These are phyloP conservation scores for Colletotrichum magnum DNA, from an alignment of 2,329 filamentous ascomycete species.

Conservation along the genomic window DNA sequence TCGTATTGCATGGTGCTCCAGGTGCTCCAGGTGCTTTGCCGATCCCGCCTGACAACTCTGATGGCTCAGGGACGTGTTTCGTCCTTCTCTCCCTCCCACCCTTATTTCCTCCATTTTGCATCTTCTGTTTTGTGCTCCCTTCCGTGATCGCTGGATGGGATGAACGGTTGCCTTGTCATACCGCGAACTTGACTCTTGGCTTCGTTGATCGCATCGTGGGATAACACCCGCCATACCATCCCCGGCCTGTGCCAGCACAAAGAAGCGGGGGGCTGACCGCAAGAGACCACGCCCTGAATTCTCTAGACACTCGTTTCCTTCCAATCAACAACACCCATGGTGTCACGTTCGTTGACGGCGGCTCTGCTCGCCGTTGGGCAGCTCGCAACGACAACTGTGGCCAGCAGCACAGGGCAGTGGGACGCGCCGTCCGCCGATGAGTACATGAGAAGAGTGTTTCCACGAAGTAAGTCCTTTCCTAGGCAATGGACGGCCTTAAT, in stretches of 20 bases:
- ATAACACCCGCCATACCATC: neutral
- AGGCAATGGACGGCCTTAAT: too few species aligned
- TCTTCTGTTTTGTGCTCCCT: neutral
- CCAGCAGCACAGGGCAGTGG: neutral
- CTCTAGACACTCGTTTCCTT: neutral
- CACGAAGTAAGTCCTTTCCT: slow-evolving; percentile 8
- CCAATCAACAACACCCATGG: neutral
- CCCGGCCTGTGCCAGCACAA: neutral
- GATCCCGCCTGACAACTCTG: slow-evolving; percentile 15
- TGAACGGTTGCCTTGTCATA: neutral
- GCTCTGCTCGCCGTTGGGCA: slow-evolving; percentile 26
- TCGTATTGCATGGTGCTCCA: neutral
- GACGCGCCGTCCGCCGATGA: slow-evolving; percentile 25
- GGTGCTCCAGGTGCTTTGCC: slow-evolving; percentile 5
- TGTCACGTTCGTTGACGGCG: slow-evolving; percentile 17
- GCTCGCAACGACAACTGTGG: slow-evolving; percentile 3
- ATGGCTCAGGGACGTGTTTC: neutral
- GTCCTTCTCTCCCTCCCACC: slow-evolving; percentile 2
- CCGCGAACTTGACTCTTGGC: neutral
- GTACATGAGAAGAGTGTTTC: slow-evolving; percentile 30
- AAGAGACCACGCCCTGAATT: neutral
- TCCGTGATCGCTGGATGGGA: slow-evolving; percentile 11
- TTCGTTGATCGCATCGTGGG: neutral
- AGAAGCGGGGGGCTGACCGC: neutral
- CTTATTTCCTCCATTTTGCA: neutral